Conservation (phyloP, 2,329 filamentous ascomycete species). For the Diplocarpon rosae region DNA sequence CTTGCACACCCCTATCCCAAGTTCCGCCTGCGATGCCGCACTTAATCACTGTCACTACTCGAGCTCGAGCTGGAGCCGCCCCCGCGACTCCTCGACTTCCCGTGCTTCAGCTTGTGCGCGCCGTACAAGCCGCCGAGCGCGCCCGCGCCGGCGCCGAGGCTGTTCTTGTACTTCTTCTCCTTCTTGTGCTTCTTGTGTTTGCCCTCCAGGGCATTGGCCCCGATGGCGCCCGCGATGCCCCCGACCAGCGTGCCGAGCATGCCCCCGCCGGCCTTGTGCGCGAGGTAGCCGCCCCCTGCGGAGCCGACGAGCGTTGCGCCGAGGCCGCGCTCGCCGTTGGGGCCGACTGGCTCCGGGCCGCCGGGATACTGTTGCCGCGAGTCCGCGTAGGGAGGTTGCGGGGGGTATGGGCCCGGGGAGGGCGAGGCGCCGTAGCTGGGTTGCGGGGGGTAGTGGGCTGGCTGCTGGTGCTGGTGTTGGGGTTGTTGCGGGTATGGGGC, state of each 20-base stretch:
- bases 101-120: constrained; percentile 9
- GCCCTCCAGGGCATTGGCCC: constrained; percentile 40
- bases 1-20: not conserved
- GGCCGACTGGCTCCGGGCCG: constrained; percentile 12
- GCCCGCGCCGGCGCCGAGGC: constrained; percentile 3
- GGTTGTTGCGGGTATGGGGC: constrained; percentile 9
- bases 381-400: constrained; percentile 12
- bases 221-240: constrained; percentile 41
- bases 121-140: constrained; percentile 17
- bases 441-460: constrained; percentile 16
- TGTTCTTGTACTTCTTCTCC: constrained; percentile 23
- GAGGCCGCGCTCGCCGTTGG: constrained; percentile 42
- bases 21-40: not conserved
- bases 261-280: constrained; percentile 43
- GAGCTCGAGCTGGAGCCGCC: constrained; percentile 3
- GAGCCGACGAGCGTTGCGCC: constrained; percentile 41
- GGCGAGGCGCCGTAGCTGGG: constrained; percentile 17
- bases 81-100: constrained; percentile 13
- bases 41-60: constrained; percentile 17
- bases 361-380: constrained; percentile 10
- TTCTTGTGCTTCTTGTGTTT: constrained; percentile 31
- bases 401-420: constrained; percentile 3
- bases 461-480: constrained; percentile 11
- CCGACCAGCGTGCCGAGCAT: constrained; percentile 42
- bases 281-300: constrained; percentile 41